Evolutionary conservation across 257 asterid species (phyloP).

Genomic region (Gentiana straminea): DNA sequence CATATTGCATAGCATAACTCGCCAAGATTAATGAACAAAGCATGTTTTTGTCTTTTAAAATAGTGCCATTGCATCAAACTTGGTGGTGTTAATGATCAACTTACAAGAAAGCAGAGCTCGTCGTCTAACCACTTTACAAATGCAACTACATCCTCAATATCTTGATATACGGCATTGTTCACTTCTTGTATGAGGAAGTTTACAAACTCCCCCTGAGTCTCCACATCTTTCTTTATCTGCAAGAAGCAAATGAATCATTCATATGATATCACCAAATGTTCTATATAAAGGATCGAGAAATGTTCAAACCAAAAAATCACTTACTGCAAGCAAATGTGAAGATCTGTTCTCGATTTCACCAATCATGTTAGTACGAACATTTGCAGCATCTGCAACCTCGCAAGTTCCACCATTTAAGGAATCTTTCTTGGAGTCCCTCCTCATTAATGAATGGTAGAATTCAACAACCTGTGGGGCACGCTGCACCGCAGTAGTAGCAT

Average conservation of each 20-base stretch:
- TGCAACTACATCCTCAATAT: conserved; percentile 72
- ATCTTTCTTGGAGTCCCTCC: conserved; percentile 82
- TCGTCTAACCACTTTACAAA: conserved; percentile 94
- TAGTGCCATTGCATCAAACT: neutral
- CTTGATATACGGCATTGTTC: conserved; percentile 48
- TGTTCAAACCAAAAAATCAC: conserved; percentile 13
- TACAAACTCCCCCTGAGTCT: conserved; percentile 90
- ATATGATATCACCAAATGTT: neutral
- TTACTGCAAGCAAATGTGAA: conserved; percentile 80
- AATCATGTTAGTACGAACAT: conserved; percentile 81
- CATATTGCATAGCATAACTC: too few species aligned
- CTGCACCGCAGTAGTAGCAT: conserved; percentile 45
- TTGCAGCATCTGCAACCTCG: conserved; percentile 57
- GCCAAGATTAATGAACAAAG: neutral
- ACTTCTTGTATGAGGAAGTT: conserved; percentile 73
- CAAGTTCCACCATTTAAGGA: conserved; percentile 53
- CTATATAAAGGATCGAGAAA: too few species aligned
- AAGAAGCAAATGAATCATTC: conserved; percentile 2
- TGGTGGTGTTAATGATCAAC: conserved; percentile 7
- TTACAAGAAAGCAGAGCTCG: conserved; percentile 86
- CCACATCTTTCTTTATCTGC: conserved; percentile 85
- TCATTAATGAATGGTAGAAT: conserved; percentile 88
- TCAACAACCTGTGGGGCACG: conserved; percentile 89
- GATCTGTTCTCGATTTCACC: conserved; percentile 90
- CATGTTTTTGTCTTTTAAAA: too few species aligned